Base-by-base conservation (phyloP, 345 rosid genomes). In the Xanthoceras sorbifolium region DNA sequence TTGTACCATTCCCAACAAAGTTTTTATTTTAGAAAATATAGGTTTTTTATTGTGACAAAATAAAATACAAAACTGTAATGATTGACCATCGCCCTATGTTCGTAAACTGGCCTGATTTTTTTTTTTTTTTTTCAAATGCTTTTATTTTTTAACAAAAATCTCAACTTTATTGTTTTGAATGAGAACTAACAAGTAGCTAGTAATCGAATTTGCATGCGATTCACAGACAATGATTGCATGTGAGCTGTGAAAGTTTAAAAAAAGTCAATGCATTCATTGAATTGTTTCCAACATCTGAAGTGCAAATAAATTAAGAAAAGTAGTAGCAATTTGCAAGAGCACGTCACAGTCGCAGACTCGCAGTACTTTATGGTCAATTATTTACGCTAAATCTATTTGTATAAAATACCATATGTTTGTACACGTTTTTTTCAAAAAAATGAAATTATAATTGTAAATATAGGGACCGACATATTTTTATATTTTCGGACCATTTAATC, bases 191-290 rank as follows among this genome's bases (percentile, higher is more conserved):
- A 48, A 15, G 18, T 48, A 4, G n/a, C n/a, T n/a, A n/a, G 20
- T 48, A 6, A 48, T 15, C 15, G 20, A 48, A 17, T 48, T 48
- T 57, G 28, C 62, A 22, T 20, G 28, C 11, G 26, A 57, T 57
- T 1, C 12, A 0, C 25, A n/a, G 28, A 22, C 26, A 64, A 32
- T 31, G 26, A 64, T 64, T 32, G 38, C 14, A 2, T 32, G 23
- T 32, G 68, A 64, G 66, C 36, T 62, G 66, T 15, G 36, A 64
- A 1, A 0, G 17, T 62, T 64, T 23, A 64, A 32, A 64, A 5
- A 2, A 64, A 64, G 68, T 64, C 23, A 32, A 62, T 62, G 65
- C 65, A 62, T 28, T 62, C 65, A 62, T 28, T 62, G 32, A 28
- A 62, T 28, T 26, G 14, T 62, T 28, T 62, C 28, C 18, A 46